Percentiles rank a stretch among this genome's conserved stretches.
Evolutionary conservation across 495 filamentous ascomycete species (phyloP).

Genomic region (Physcia stellaris): DNA sequence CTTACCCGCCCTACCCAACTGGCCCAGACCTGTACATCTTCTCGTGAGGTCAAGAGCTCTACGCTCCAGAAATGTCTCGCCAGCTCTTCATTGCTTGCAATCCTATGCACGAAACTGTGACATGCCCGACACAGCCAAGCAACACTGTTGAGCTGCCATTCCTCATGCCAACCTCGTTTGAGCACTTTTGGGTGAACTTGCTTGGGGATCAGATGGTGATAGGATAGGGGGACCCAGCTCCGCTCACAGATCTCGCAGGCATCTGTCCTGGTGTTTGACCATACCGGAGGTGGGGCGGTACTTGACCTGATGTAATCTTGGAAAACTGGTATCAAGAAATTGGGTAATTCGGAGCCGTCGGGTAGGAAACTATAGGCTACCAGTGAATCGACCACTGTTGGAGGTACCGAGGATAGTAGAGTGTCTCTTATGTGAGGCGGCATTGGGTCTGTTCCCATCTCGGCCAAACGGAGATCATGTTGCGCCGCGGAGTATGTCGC

Average conservation of each 20-base stretch:
- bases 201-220: conserved; percentile 75
- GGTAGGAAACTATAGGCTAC: conserved; percentile 45
- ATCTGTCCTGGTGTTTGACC: conserved; percentile 36
- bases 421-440: conserved; percentile 26
- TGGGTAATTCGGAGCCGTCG: conserved; percentile 25
- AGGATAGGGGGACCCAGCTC: conserved; percentile 61
- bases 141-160: conserved; percentile 62
- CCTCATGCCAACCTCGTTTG: conserved; percentile 69
- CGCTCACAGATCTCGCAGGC: conserved; percentile 77
- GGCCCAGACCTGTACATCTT: conserved; percentile 60
- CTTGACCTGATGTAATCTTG: conserved; percentile 41
- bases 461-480: conserved; percentile 31
- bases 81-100: conserved; percentile 67
- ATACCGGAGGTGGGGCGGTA: conserved; percentile 46
- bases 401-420: conserved; percentile 32
- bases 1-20: conserved; percentile 50
- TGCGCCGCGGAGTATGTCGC: conserved; percentile 44
- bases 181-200: conserved; percentile 64
- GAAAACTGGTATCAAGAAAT: conserved; percentile 49
- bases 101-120: conserved; percentile 71
- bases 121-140: conserved; percentile 86
- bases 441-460: conserved; percentile 35
- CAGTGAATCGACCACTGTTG: conserved; percentile 44
- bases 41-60: conserved; percentile 51
- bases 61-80: conserved; percentile 62